These are phyloP conservation scores for Apiospora saccharicola DNA, from an alignment of 2,329 filamentous ascomycete genomes.

Conservation along the genomic window DNA sequence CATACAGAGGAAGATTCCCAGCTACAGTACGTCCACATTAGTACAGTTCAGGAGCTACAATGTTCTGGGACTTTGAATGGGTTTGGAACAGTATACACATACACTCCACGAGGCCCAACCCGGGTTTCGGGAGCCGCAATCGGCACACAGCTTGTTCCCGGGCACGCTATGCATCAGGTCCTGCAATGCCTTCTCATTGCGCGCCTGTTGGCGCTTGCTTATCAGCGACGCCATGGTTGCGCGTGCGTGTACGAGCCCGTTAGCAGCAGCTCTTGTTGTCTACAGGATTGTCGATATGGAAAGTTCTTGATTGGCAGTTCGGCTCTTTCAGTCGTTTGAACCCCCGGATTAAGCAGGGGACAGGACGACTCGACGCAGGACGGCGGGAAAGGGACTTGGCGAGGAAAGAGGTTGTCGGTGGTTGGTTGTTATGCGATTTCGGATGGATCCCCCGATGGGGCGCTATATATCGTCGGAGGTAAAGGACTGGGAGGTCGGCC, in stretches of 20 bases:
- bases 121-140: slow-evolving; percentile 92
- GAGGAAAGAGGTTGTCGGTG: not conserved
- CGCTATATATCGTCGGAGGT: slow-evolving; percentile 12
- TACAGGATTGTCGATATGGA: not conserved
- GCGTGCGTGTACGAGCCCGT: slow-evolving; percentile 21
- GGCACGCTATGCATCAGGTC: slow-evolving; percentile 84
- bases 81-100: slow-evolving; percentile 49
- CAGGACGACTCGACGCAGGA: not conserved
- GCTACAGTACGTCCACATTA: slow-evolving; percentile 54
- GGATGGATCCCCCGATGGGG: slow-evolving; percentile 21
- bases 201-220: slow-evolving; percentile 97
- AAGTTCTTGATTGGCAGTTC: not conserved
- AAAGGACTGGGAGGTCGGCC: slow-evolving; percentile 2
- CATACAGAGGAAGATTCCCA: slow-evolving; percentile 97
- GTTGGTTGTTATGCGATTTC: slow-evolving; percentile 4
- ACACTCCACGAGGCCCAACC: slow-evolving; percentile 98
- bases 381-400: not conserved
- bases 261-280: not conserved
- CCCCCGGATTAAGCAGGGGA: not conserved
- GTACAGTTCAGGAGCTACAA: slow-evolving; percentile 22
- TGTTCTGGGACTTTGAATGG: not conserved
- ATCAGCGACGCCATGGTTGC: slow-evolving; percentile 72
- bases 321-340: not conserved
- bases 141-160: slow-evolving; percentile 93
- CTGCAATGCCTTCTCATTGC: slow-evolving; percentile 91